Conservation (phyloP, 2,329 filamentous ascomycete genomes). For the Basipetospora chlamydospora region DNA sequence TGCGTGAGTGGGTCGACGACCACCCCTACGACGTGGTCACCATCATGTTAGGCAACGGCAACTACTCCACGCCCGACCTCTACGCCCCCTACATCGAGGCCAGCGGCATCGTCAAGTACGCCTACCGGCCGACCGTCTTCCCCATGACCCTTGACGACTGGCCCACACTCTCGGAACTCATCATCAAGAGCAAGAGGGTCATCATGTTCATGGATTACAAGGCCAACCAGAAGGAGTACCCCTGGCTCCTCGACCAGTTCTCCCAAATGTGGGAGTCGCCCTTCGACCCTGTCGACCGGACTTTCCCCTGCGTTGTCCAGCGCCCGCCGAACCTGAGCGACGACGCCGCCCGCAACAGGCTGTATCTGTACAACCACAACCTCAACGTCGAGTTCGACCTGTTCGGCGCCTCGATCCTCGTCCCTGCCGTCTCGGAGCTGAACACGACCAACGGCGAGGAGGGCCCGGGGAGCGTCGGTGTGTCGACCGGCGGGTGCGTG, state of each 20-base stretch:
- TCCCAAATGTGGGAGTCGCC: conserved; percentile 82
- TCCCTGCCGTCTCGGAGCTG: conserved; percentile 56
- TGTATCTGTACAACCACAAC: conserved; percentile 87
- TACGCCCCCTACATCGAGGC: conserved; percentile 56
- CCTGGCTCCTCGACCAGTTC: conserved; percentile 82
- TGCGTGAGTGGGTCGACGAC: conserved; percentile 55
- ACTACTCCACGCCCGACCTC: conserved; percentile 48
- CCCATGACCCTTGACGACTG: conserved; percentile 64
- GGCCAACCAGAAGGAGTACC: conserved; percentile 62
- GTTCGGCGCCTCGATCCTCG: conserved; percentile 46
- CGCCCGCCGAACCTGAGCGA: conserved; percentile 53
- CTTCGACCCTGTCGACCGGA: conserved; percentile 51
- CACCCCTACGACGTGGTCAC: conserved; percentile 84
- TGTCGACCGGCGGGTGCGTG: conserved; percentile 47
- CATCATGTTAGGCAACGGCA: conserved; percentile 71
- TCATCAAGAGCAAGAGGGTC: conserved; percentile 53
- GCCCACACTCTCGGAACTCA: conserved; percentile 70
- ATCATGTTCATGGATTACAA: conserved; percentile 77
- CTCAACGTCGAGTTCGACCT: conserved; percentile 65
- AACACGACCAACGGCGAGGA: conserved; percentile 57
- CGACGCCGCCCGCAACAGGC: conserved; percentile 41
- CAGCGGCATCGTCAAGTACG: conserved; percentile 57
- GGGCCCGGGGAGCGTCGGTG: conserved; percentile 52
- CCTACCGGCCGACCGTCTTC: conserved; percentile 56
- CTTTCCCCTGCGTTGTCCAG: conserved; percentile 66